These are phyloP conservation scores for Brassica balearica DNA, from an alignment of 441 rosid species.

Conservation along the genomic window DNA sequence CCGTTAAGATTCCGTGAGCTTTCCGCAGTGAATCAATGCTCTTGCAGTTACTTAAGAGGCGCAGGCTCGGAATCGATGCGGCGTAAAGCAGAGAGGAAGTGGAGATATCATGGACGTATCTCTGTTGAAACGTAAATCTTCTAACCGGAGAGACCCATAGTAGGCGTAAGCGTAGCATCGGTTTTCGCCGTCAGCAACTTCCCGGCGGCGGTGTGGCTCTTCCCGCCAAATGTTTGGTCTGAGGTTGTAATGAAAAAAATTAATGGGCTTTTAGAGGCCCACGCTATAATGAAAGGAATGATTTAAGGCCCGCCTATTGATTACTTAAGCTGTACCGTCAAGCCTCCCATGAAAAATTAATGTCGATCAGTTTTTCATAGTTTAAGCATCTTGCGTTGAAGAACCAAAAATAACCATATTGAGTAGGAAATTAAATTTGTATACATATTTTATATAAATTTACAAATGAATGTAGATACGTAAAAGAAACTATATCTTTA, in stretches of 20 bases:
- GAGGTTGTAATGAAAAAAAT: background rate
- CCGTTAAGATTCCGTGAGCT: conserved; percentile 54
- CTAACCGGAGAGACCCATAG: conserved; percentile 17
- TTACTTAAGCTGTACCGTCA: background rate
- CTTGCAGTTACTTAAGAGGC: conserved; percentile 56
- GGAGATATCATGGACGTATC: conserved; percentile 27
- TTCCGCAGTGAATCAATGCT: conserved; percentile 52
- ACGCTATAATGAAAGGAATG: background rate
- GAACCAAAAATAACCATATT: background rate
- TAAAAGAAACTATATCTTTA: background rate
- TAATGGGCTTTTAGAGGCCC: conserved; percentile 1
- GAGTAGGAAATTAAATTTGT: background rate
- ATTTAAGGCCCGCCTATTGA: background rate
- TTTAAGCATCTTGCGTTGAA: conserved; percentile 3
- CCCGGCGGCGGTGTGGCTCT: conserved; percentile 21
- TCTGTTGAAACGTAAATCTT: conserved; percentile 35
- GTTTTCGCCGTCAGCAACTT: conserved; percentile 34
- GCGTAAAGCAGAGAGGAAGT: conserved; percentile 27
- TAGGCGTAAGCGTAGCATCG: conserved; percentile 35
- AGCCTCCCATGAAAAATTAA: background rate
- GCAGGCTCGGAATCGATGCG: conserved; percentile 46
- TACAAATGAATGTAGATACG: background rate
- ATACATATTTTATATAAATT: background rate
- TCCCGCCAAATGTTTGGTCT: conserved; percentile 44
- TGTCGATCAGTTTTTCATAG: background rate